Evolutionary conservation across 352 stramenopile genomes (phyloP), one percentile per base, ranked within the genome.

Genomic region (Achlya hypogyna): DNA sequence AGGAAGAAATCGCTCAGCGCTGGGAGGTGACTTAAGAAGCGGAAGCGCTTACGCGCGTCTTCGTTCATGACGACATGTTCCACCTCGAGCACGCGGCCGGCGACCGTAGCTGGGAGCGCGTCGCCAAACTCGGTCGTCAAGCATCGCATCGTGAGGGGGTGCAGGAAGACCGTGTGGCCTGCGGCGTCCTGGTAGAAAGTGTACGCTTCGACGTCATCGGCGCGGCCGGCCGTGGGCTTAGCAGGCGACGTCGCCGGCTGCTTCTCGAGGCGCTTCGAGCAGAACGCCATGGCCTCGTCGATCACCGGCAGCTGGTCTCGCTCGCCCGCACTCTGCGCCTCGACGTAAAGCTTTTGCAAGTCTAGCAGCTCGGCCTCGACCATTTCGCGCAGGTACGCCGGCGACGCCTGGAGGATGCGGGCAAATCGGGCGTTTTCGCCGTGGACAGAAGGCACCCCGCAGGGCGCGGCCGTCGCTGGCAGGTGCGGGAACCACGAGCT

Each of bases 61-160:
- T 91, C 83, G 64, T 93, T 87, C 78, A 96, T 86, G n/a, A 94
- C 79, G 5, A 90, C 59, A 31, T 92, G 88, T 71, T 96, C 88
- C 9, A 96, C 80, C 14, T 96, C 84, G 23, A 96, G 62, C 16
- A 96, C 76, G 31, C 80, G 74, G 5, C 79, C 88, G 42, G 73
- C 38, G 35, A 80, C 22, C 8, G 8, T 34, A 4, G 34, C 23
- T 2, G 74, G 74, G 14, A 80, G 59, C n/a, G 32, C 32, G 25
- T 38, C 18, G 20, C 63, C 53, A 59, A 40, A 89, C 53, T 96
- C 88, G 45, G 86, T 89, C 31, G 91, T 64, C 52, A 96, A 63
- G 62, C 86, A 94, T 53, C 92, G 89, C 86, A 96, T 92, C 63
- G 90, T 95, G 28, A 96, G 74, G 18, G 88, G 84, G 63, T 96